Evolutionary conservation across 164 flowering plant species (phyloP).

Genomic region (Sextonia rubra): DNA sequence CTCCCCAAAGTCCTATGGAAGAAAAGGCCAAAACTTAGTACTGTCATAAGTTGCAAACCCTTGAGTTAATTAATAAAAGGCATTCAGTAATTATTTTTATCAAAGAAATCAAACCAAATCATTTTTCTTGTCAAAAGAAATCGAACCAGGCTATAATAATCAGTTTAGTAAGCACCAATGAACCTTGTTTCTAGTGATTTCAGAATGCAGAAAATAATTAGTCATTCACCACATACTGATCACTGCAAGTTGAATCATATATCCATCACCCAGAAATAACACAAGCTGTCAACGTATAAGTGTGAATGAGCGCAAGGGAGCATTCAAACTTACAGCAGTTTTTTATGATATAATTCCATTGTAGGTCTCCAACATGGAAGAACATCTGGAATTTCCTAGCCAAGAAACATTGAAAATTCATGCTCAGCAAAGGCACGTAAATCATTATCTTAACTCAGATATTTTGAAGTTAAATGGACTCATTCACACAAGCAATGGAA

Average conservation of each 20-base stretch:
- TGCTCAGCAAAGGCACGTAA: neutral
- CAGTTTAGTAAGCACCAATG: neutral
- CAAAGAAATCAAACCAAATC: neutral
- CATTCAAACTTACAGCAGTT: conserved; percentile 48
- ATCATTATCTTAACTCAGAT: neutral
- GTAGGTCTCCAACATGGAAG: conserved; percentile 66
- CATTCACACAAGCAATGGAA: neutral
- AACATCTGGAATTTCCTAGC: conserved; percentile 35
- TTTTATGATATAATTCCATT: conserved; percentile 57
- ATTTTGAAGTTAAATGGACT: neutral
- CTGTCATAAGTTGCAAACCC: no score
- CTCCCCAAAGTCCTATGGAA: conserved; percentile 47
- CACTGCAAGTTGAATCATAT: neutral
- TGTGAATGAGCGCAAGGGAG: neutral
- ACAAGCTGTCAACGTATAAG: neutral
- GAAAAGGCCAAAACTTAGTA: neutral
- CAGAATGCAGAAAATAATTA: neutral
- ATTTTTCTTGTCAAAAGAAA: neutral
- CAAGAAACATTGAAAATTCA: conserved; percentile 9
- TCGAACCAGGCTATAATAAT: neutral
- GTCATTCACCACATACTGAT: neutral
- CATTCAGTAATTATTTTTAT: no score
- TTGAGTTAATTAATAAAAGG: no score
- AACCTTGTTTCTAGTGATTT: neutral
- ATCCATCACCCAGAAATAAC: neutral